Evolutionary conservation across 306 rosid species (phyloP).

Genomic region (Chamaecrista fasciculata): DNA sequence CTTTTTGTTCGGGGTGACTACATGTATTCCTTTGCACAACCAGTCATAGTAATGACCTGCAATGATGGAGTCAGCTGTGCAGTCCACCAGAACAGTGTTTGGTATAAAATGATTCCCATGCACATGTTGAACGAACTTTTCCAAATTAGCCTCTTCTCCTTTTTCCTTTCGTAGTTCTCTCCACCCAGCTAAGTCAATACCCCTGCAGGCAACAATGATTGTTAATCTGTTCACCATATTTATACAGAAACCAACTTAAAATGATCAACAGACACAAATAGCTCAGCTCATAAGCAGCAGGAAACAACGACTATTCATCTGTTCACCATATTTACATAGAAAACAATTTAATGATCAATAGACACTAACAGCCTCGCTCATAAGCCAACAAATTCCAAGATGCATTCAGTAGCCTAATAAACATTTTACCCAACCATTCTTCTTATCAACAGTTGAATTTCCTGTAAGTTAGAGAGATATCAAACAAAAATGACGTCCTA

Average conservation of each 20-base stretch:
- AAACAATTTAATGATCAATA: constrained; percentile 4
- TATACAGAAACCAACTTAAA: constrained; percentile 2
- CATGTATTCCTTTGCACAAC: constrained; percentile 92
- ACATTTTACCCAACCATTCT: constrained; percentile 25
- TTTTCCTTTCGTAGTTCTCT: constrained; percentile 60
- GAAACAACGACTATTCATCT: constrained; percentile 22
- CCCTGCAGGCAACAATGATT: constrained; percentile 50
- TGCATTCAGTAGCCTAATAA: constrained; percentile 8
- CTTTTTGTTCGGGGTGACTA: constrained; percentile 92
- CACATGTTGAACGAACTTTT: constrained; percentile 73
- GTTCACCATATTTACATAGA: constrained; percentile 13
- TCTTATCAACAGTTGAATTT: constrained; percentile 9
- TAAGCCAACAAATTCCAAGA: constrained; percentile 19
- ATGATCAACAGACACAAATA: not conserved
- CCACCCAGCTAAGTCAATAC: constrained; percentile 82
- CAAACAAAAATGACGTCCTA: not conserved
- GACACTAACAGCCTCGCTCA: not conserved
- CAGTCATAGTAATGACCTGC: constrained; percentile 87
- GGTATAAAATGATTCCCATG: constrained; percentile 97
- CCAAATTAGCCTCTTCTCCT: constrained; percentile 73
- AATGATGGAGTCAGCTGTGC: constrained; percentile 83
- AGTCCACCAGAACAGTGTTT: constrained; percentile 85
- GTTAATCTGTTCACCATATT: constrained; percentile 17
- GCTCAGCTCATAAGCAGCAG: constrained; percentile 26
- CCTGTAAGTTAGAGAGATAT: not conserved